Evolutionary conservation across 305 asterid species (phyloP).

Genomic region (Fraxinus nigra): DNA sequence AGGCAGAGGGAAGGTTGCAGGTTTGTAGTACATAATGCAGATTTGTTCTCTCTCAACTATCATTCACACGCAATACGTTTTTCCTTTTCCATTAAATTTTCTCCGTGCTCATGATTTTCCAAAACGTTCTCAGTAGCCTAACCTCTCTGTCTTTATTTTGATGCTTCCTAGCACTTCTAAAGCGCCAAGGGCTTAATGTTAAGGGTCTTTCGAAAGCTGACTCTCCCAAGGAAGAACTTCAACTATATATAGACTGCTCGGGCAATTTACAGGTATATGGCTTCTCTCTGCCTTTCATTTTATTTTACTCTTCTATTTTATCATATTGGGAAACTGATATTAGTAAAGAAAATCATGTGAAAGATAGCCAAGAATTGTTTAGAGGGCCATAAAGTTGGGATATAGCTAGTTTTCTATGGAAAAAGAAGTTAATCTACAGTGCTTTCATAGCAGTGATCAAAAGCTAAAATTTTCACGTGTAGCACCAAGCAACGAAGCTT

Average conservation of each 20-base stretch:
- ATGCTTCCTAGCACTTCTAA: constrained; percentile 62
- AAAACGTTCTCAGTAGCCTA: not conserved
- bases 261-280: constrained; percentile 84
- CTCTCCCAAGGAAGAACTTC: constrained; percentile 77
- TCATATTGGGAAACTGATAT: not conserved
- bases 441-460: not conserved
- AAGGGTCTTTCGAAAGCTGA: constrained; percentile 87
- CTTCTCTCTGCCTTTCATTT: constrained; percentile 13
- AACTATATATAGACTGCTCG: constrained; percentile 81
- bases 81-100: not conserved
- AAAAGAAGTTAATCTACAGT: not conserved
- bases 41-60: constrained; percentile 13
- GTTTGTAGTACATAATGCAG: constrained; percentile 44
- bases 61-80: not conserved
- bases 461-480: not conserved
- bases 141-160: constrained; percentile 12
- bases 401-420: not conserved
- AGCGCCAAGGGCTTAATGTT: constrained; percentile 94
- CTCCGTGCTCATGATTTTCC: not conserved
- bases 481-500: not conserved
- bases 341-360: not conserved
- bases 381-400: not conserved
- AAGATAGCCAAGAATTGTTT: not conserved
- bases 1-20: constrained; percentile 96
- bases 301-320: not conserved